These are phyloP conservation scores for Colletotrichum aenigma DNA, from an alignment of 2,329 filamentous ascomycete genomes.

Conservation along the genomic window DNA sequence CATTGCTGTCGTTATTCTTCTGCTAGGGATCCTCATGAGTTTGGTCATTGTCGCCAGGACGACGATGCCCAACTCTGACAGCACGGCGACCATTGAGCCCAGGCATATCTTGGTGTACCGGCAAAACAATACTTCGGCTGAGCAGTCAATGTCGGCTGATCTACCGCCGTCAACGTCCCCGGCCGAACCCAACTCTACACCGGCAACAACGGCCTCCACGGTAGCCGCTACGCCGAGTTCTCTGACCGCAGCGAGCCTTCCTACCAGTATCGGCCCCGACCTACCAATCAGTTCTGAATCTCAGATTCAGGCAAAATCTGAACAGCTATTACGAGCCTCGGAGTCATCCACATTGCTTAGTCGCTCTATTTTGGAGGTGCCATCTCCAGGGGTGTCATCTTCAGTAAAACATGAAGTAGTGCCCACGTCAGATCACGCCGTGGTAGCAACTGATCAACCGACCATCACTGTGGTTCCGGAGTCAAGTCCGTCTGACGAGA, in stretches of 20 bases:
- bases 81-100: conserved; percentile 26
- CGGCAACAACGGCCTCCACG: background rate
- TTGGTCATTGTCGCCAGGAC: conserved; percentile 31
- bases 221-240: background rate
- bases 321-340: background rate
- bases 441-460: background rate
- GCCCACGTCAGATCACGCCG: background rate
- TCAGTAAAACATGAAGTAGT: background rate
- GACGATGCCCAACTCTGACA: conserved; percentile 34
- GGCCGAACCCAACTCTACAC: background rate
- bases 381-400: background rate
- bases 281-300: background rate
- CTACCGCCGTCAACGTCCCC: background rate
- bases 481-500: background rate
- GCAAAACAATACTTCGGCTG: background rate
- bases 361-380: background rate
- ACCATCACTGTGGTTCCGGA: background rate
- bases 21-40: conserved; percentile 29
- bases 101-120: background rate
- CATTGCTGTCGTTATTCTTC: conserved; percentile 25
- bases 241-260: background rate
- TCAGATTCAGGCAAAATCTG: background rate
- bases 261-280: background rate
- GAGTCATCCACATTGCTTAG: background rate
- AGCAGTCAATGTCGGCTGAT: background rate